A percentile compares a stretch with the other conserved stretches of the same genome.
Conservation (phyloP, 176 grass and related monocot species). For the Musa acuminata region DNA sequence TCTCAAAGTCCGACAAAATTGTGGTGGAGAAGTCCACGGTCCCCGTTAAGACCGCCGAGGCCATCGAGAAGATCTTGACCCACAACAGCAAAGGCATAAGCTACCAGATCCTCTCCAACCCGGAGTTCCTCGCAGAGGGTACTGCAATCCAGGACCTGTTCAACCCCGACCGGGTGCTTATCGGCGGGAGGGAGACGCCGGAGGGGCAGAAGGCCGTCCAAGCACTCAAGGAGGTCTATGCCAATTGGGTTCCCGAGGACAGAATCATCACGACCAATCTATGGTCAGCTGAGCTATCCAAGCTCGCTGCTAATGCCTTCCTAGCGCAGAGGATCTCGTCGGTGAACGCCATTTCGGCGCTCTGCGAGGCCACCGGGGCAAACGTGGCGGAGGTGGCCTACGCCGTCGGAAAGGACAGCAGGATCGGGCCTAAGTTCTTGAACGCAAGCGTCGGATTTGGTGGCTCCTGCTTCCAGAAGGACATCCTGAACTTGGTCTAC, state of each 20-base stretch:
- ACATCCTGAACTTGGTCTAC: conserved; percentile 4
- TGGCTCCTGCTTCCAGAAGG: conserved; percentile 4
- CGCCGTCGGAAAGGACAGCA: neutral
- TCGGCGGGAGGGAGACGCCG: neutral
- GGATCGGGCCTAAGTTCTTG: neutral
- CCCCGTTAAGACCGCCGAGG: conserved; percentile 1
- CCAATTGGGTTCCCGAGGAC: conserved; percentile 1
- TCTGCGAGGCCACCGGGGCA: neutral
- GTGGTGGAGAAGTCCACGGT: neutral
- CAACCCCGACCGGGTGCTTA: conserved; percentile 1
- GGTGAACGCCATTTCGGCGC: no score
- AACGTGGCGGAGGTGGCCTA: neutral
- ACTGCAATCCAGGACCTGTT: neutral
- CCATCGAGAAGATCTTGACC: conserved; percentile 4
- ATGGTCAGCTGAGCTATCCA: neutral
- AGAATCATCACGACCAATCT: neutral
- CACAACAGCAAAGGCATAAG: conserved; percentile 1
- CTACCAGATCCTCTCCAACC: conserved; percentile 5
- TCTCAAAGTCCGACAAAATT: neutral
- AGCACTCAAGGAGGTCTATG: neutral
- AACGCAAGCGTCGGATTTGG: neutral
- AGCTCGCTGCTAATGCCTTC: conserved; percentile 1
- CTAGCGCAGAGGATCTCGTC: neutral
- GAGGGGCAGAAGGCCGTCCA: neutral
- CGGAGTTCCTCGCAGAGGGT: neutral